Percentiles rank a stretch among this genome's conserved stretches.
Conservation (phyloP, 805 yeast genomes). For the Hanseniaspora valbyensis region DNA sequence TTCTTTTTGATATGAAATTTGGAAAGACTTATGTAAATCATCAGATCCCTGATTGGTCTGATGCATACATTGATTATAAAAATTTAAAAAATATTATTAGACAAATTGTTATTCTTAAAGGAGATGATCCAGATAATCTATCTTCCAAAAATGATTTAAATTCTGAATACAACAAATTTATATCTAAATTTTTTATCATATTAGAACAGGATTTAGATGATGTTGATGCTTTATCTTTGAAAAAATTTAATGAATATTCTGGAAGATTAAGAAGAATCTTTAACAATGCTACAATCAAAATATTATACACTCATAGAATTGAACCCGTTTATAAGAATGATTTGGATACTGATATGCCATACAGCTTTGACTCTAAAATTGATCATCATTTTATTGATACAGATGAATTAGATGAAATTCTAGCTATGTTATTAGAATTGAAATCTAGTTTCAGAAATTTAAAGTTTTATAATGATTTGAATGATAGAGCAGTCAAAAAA, state of each 20-base stretch:
- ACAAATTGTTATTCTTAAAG: conserved; percentile 40
- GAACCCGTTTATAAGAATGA: conserved; percentile 5
- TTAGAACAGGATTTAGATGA: conserved; percentile 72
- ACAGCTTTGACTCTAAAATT: conserved; percentile 33
- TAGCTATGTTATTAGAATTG: conserved; percentile 61
- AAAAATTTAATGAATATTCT: conserved; percentile 62
- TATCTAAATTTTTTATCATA: conserved; percentile 62
- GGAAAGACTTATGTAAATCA: conserved; percentile 71
- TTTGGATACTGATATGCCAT: neutral
- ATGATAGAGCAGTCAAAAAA: conserved; percentile 79
- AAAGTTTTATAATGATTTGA: conserved; percentile 89
- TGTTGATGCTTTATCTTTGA: conserved; percentile 68
- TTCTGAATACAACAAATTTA: conserved; percentile 35
- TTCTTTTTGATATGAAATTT: conserved; percentile 50
- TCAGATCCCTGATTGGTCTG: conserved; percentile 89
- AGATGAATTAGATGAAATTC: conserved; percentile 49
- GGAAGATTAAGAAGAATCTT: conserved; percentile 48
- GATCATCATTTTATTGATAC: conserved; percentile 15
- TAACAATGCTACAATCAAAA: conserved; percentile 15
- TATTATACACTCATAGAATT: conserved; percentile 6
- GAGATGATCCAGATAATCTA: no score
- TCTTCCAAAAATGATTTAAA: conserved; percentile 33
- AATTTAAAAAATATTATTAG: conserved; percentile 71
- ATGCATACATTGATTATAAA: conserved; percentile 75
- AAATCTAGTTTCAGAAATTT: conserved; percentile 67